Conservation (phyloP, 1,284 basidiomycete genomes). For the Leccinum pachyderme region DNA sequence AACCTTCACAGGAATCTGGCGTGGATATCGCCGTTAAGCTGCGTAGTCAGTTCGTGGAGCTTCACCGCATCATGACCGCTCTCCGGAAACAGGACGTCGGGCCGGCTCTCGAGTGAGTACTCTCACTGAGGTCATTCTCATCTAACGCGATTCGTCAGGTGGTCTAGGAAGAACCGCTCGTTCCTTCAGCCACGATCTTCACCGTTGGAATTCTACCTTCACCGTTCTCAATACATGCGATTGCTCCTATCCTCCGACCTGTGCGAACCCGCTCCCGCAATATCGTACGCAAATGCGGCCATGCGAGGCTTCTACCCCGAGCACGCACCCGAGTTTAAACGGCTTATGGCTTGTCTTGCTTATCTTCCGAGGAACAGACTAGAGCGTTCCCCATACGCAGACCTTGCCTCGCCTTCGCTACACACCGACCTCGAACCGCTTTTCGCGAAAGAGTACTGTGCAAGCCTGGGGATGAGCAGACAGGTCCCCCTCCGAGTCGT, state of each 20-base stretch:
- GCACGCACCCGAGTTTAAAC: constrained; percentile 66
- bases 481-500: constrained; percentile 86
- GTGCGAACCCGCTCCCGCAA: constrained; percentile 54
- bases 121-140: not conserved
- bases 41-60: constrained; percentile 61
- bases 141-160: constrained; percentile 45
- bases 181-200: constrained; percentile 73
- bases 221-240: constrained; percentile 82
- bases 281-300: constrained; percentile 71
- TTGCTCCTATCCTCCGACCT: constrained; percentile 61
- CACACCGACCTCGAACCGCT: constrained; percentile 77
- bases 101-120: constrained; percentile 70
- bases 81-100: constrained; percentile 65
- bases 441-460: constrained; percentile 89
- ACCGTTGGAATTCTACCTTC: constrained; percentile 81
- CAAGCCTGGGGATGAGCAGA: constrained; percentile 81
- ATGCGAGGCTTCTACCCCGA: constrained; percentile 68
- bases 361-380: constrained; percentile 69
- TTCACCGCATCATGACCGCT: constrained; percentile 73
- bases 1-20: constrained; percentile 60
- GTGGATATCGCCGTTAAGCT: constrained; percentile 58
- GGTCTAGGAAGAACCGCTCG: constrained; percentile 65
- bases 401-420: constrained; percentile 64
- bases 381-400: constrained; percentile 69
- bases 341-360: constrained; percentile 74